phyloP scores from a whole-genome alignment of 352 stramenopile genomes.

The Phytophthora ohioensis region DNA sequence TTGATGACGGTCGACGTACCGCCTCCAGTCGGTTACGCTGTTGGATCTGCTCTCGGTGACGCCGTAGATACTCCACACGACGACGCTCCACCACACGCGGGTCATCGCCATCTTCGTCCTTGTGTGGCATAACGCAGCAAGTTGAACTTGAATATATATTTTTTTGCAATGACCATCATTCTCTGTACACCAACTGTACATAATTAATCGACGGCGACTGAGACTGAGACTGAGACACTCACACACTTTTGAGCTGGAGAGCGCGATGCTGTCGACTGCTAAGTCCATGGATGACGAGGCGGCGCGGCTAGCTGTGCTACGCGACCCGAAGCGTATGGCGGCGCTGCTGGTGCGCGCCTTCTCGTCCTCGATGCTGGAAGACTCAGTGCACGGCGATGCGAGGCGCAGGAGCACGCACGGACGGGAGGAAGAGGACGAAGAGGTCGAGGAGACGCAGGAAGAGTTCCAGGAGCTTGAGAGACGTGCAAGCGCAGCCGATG shows the following conservation, averaged over 20 bases:
- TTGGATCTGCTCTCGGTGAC: conserved; percentile 55
- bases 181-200: conserved; percentile 12
- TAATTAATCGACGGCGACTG: conserved; percentile 29
- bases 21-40: conserved; percentile 69
- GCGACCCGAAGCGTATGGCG: conserved; percentile 55
- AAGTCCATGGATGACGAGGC: conserved; percentile 52
- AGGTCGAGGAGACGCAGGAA: conserved; percentile 42
- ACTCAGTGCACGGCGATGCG: not conserved
- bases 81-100: conserved; percentile 46
- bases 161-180: conserved; percentile 20
- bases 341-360: conserved; percentile 58
- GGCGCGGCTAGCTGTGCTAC: conserved; percentile 36
- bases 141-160: conserved; percentile 18
- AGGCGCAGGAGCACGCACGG: conserved; percentile 5
- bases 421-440: conserved; percentile 42
- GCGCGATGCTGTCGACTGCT: conserved; percentile 42
- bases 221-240: no score
- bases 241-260: conserved; percentile 1
- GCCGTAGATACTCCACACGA: conserved; percentile 52
- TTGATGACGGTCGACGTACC: conserved; percentile 30
- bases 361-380: conserved; percentile 37
- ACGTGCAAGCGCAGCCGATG: conserved; percentile 9
- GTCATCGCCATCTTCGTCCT: conserved; percentile 43
- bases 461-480: conserved; percentile 38
- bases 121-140: conserved; percentile 23